Evolutionary conservation across 768 basidiomycete species (phyloP).

Genomic region (Leccinum variicolor): DNA sequence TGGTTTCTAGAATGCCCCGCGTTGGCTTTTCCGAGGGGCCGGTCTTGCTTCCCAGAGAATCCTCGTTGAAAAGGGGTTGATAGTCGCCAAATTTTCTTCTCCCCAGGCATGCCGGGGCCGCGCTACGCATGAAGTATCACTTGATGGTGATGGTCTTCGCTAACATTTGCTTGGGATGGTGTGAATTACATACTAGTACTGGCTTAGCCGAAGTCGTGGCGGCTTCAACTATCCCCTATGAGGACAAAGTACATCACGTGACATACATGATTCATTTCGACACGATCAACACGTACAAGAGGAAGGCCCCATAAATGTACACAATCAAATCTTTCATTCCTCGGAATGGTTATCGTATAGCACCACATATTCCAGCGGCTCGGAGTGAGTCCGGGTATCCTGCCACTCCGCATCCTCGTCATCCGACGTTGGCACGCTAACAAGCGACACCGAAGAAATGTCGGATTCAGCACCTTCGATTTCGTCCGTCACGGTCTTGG

Average conservation of each 20-base stretch:
- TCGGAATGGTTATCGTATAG: slow-evolving; percentile 66
- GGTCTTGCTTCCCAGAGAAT: slow-evolving; percentile 6
- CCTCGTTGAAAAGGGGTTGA: slow-evolving; percentile 20
- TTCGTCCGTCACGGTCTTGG: slow-evolving; percentile 39
- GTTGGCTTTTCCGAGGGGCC: not conserved
- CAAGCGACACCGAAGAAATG: slow-evolving; percentile 50
- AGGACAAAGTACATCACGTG: slow-evolving; percentile 8
- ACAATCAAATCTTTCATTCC: slow-evolving; percentile 29
- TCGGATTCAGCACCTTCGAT: slow-evolving; percentile 35
- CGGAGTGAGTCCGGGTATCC: slow-evolving; percentile 47
- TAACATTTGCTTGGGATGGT: not conserved
- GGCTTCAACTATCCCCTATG: slow-evolving; percentile 10
- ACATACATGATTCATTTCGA: not conserved
- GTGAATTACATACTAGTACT: not conserved
- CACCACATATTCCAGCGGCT: slow-evolving; percentile 61
- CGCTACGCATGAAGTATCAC: slow-evolving; percentile 11
- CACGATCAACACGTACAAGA: not conserved
- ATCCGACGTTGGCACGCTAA: slow-evolving; percentile 58
- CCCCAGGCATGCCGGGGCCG: slow-evolving; percentile 18
- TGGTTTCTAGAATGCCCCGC: slow-evolving; percentile 5
- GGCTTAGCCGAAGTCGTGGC: not conserved
- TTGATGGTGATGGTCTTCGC: not conserved
- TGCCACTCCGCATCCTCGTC: slow-evolving; percentile 57
- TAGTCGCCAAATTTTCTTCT: slow-evolving; percentile 27
- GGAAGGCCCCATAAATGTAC: slow-evolving; percentile 1